Base-by-base conservation (phyloP, 2,329 filamentous ascomycete genomes). In the Talaromyces marneffei region DNA sequence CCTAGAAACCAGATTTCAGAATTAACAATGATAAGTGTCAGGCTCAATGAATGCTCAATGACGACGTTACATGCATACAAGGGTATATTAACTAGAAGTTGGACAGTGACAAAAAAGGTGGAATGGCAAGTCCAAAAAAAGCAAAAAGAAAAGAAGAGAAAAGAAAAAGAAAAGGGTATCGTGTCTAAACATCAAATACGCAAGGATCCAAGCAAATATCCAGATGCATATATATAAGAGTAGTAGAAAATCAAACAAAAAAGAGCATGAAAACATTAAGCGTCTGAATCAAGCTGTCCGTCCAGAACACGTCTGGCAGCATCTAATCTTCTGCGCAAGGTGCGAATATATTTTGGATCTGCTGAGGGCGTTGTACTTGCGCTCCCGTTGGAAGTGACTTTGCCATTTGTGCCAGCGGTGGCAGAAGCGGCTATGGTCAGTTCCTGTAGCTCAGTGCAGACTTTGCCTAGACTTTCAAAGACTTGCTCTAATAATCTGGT, bases 221-320 rank as follows among this genome's bases (percentile, higher is more conserved):
- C 48, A 52, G 27, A 52, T 9, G 29, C 48, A 25, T 52, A 54
- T 42, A 20, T 55, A 42, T 16, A 14, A 23, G n/a, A n/a, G 23
- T 9, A 4, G 23, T 42, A 53, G 27, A 40, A 7, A 14, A 54
- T 54, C 10, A 23, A 33, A 31, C 3, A 42, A 33, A 46, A 25
- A n/a, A 9, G 14, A 18, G 23, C n/a, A 35, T 42, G 54, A n/a
- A 35, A 5, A 42, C 37, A 53, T 59, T 46, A 57, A 20, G 58
- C 53, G 40, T 54, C 52, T 20, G 55, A 63, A 65, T 80, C 80
- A 65, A 87, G 82, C 62, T 86, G 77, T 4, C 90, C 90, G 66
- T 93, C 90, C 31, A 96, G 78, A 3, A 90, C 83, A 57, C 84
- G 82, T 63, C 87, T 85, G 4, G 91, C 92, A 57, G 86, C 84